phyloP scores from a whole-genome alignment of 106 monocot genomes.

The Allium cepa region DNA sequence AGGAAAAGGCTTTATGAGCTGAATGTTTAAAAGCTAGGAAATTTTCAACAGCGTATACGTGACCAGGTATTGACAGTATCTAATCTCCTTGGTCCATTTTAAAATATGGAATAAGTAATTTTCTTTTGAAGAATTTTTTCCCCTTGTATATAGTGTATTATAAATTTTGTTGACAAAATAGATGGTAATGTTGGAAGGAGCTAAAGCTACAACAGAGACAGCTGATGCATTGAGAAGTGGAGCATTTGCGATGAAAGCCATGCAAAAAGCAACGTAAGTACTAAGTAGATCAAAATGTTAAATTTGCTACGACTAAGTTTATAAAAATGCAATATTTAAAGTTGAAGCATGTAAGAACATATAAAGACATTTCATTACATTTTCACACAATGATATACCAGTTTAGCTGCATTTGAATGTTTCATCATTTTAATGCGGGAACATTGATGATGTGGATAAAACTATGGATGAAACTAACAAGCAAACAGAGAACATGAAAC shows the following conservation, averaged over 20 bases:
- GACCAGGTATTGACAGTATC: conserved; percentile 53
- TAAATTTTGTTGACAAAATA: conserved; percentile 11
- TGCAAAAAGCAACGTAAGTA: conserved; percentile 86
- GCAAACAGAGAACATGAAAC: conserved; percentile 68
- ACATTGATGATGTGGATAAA: conserved; percentile 71
- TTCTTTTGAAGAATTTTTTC: not conserved
- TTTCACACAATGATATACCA: too few species aligned
- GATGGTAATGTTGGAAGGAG: conserved; percentile 96
- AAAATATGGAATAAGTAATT: not conserved
- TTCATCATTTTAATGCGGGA: conserved; percentile 20
- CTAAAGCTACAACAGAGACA: conserved; percentile 94
- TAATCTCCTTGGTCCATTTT: not conserved
- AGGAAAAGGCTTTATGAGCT: conserved; percentile 89
- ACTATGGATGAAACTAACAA: conserved; percentile 78
- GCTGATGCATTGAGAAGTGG: conserved; percentile 96
- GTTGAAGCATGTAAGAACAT: too few species aligned
- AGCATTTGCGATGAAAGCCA: conserved; percentile 88
- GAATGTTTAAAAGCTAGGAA: conserved; percentile 95
- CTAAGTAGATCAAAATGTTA: not conserved
- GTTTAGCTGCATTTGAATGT: too few species aligned
- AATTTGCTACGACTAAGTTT: not conserved
- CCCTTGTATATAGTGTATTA: not conserved
- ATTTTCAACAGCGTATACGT: conserved; percentile 89
- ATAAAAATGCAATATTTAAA: too few species aligned
- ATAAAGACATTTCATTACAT: too few species aligned